Evolutionary conservation across 2,329 filamentous ascomycete genomes (phyloP).

Genomic region (Dactylellina drechsleri): DNA sequence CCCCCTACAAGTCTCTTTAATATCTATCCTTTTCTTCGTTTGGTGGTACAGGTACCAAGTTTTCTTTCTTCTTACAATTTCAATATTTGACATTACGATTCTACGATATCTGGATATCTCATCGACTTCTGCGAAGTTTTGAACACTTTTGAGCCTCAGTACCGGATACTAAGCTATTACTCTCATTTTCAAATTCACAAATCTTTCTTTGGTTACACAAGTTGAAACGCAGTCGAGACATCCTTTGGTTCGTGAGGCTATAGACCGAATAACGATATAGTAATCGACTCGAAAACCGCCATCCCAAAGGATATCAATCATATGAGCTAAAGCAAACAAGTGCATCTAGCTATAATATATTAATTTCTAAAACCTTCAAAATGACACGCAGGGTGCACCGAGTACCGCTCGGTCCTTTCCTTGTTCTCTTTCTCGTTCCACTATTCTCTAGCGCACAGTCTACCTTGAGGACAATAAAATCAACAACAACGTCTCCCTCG

Average conservation of each 20-base stretch:
- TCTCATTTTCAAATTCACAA: neutral
- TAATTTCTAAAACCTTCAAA: slow-evolving; percentile 5
- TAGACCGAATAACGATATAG: slow-evolving; percentile 12
- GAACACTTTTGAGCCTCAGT: slow-evolving; percentile 1
- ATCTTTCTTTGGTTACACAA: neutral
- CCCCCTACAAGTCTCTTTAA: slow-evolving; percentile 1
- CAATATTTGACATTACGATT: neutral
- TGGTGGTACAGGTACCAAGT: neutral
- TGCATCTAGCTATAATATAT: slow-evolving; percentile 21
- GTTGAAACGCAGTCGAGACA: slow-evolving; percentile 41
- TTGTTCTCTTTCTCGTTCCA: slow-evolving; percentile 32
- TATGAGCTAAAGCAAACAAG: slow-evolving; percentile 7
- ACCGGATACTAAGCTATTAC: slow-evolving; percentile 12
- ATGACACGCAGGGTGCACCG: slow-evolving; percentile 46
- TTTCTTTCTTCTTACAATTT: no score
- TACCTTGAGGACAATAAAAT: slow-evolving; percentile 4
- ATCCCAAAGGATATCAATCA: slow-evolving; percentile 7
- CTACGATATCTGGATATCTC: slow-evolving; percentile 10
- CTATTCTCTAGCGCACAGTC: slow-evolving; percentile 28
- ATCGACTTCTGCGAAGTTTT: slow-evolving; percentile 17
- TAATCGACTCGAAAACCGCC: slow-evolving; percentile 8
- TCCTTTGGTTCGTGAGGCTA: slow-evolving; percentile 30
- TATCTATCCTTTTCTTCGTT: slow-evolving; percentile 12
- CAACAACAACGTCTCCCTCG: slow-evolving; percentile 1
- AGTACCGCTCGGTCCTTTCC: slow-evolving; percentile 40